phyloP scores from a whole-genome alignment of 345 rosid genomes.

The Arabidopsis arenosa region DNA sequence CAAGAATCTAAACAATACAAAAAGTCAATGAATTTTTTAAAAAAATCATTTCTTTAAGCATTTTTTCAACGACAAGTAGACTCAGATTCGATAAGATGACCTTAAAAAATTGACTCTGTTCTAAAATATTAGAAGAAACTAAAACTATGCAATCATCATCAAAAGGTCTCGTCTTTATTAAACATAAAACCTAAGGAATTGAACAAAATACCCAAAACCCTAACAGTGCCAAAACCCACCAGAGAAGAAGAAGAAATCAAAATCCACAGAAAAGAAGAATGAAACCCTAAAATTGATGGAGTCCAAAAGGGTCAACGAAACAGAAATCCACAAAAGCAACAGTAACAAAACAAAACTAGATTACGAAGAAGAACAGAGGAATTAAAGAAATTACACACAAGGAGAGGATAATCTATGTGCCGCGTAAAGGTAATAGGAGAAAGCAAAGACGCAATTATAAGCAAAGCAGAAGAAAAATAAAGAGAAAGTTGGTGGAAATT shows the following conservation, averaged over 20 bases:
- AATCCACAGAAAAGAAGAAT: not conserved
- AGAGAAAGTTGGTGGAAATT: not conserved
- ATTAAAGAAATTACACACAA: not conserved
- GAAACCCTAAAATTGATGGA: slow-evolving; percentile 28
- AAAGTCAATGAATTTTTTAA: not conserved
- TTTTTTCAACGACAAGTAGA: not conserved
- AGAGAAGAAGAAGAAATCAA: slow-evolving; percentile 8
- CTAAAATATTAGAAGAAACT: slow-evolving; percentile 1
- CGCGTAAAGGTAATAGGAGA: too few species aligned
- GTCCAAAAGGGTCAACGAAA: slow-evolving; percentile 4
- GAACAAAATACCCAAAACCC: not conserved
- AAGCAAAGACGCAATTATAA: not conserved
- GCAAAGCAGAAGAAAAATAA: not conserved
- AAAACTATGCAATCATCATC: not conserved
- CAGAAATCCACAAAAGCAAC: not conserved
- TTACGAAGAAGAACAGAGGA: not conserved
- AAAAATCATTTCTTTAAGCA: too few species aligned
- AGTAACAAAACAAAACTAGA: slow-evolving; percentile 4
- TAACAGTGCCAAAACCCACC: not conserved
- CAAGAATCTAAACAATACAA: not conserved
- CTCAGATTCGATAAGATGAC: slow-evolving; percentile 30
- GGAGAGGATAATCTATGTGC: not conserved
- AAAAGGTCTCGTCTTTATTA: not conserved
- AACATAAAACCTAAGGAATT: slow-evolving; percentile 8
- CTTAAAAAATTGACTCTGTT: slow-evolving; percentile 11